phyloP scores from a whole-genome alignment of 768 basidiomycete genomes.

The Collybiopsis confluens region DNA sequence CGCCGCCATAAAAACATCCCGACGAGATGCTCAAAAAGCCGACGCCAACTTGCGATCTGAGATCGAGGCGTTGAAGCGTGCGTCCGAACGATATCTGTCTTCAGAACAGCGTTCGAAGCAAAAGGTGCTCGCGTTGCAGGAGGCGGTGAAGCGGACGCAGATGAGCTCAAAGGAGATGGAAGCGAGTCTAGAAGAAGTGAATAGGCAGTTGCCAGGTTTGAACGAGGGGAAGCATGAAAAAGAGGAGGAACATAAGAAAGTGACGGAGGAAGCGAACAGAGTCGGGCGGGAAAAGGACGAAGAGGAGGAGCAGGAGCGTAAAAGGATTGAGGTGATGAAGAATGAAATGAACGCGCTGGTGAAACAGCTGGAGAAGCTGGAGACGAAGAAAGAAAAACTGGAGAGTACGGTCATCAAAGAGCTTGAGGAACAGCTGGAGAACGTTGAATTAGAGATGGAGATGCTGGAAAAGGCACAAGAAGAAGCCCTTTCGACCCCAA shows the following conservation, averaged over 20 bases:
- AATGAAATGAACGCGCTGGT: slow-evolving; percentile 52
- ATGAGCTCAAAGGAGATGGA: slow-evolving; percentile 48
- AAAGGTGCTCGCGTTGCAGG: slow-evolving; percentile 83
- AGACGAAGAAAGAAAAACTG: slow-evolving; percentile 60
- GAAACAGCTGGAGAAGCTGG: slow-evolving; percentile 66
- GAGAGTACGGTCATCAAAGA: slow-evolving; percentile 56
- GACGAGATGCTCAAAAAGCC: slow-evolving; percentile 79
- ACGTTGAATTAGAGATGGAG: slow-evolving; percentile 60
- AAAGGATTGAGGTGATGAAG: slow-evolving; percentile 51
- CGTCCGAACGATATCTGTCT: slow-evolving; percentile 73
- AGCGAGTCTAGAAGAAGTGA: slow-evolving; percentile 41
- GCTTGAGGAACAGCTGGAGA: slow-evolving; percentile 62
- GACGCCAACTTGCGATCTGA: slow-evolving; percentile 79
- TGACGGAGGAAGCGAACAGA: slow-evolving; percentile 28
- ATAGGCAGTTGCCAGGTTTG: slow-evolving; percentile 39
- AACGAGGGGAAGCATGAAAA: slow-evolving; percentile 32
- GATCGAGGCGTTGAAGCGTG: slow-evolving; percentile 78
- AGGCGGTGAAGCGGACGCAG: slow-evolving; percentile 78
- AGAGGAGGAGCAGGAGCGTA: slow-evolving; percentile 46
- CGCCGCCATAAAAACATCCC: slow-evolving; percentile 66
- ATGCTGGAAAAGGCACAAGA: slow-evolving; percentile 32
- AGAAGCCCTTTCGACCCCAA: neutral
- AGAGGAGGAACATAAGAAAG: slow-evolving; percentile 36
- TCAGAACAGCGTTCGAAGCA: slow-evolving; percentile 80
- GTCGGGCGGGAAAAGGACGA: slow-evolving; percentile 11